A percentile compares a stretch with the other conserved stretches of the same genome.
Evolutionary conservation across 345 rosid species (phyloP).

Genomic region (Rhizophora apiculata): DNA sequence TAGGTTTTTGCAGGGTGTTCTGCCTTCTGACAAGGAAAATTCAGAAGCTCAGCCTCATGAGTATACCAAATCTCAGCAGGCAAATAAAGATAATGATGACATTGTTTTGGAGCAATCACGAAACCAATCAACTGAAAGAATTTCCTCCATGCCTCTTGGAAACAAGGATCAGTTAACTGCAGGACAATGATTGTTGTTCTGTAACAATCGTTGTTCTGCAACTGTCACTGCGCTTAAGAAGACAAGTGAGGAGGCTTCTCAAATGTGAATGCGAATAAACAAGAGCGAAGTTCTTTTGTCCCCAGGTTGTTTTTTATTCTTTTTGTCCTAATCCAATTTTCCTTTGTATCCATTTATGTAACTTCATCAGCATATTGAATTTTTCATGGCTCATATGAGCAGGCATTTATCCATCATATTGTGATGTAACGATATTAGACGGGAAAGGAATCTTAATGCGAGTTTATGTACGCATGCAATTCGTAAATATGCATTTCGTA

Average conservation of each 20-base stretch:
- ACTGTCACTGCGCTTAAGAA: not conserved
- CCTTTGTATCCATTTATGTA: too few relatives aligned
- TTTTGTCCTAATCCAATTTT: not conserved
- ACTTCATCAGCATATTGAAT: too few relatives aligned
- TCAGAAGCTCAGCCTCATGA: constrained; percentile 24
- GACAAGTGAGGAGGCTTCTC: constrained; percentile 1
- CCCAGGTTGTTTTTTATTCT: not conserved
- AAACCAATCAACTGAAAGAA: constrained; percentile 32
- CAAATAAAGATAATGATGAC: constrained; percentile 11
- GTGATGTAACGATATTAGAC: too few relatives aligned
- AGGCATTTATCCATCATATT: too few relatives aligned
- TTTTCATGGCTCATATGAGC: too few relatives aligned
- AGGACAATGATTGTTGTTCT: constrained; percentile 7
- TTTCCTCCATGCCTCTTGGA: constrained; percentile 38
- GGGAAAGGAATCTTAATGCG: too few relatives aligned
- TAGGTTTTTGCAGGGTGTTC: constrained; percentile 34
- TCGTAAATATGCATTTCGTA: too few relatives aligned
- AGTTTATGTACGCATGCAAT: too few relatives aligned
- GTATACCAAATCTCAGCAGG: constrained; percentile 20
- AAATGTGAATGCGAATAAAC: constrained; percentile 16
- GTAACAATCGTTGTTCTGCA: not conserved
- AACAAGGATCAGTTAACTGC: constrained; percentile 33
- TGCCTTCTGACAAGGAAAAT: constrained; percentile 37
- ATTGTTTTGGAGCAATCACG: constrained; percentile 24
- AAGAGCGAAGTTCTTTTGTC: not conserved